These are phyloP conservation scores for Amphibolis antarctica DNA, from an alignment of 106 monocot species.

Conservation along the genomic window DNA sequence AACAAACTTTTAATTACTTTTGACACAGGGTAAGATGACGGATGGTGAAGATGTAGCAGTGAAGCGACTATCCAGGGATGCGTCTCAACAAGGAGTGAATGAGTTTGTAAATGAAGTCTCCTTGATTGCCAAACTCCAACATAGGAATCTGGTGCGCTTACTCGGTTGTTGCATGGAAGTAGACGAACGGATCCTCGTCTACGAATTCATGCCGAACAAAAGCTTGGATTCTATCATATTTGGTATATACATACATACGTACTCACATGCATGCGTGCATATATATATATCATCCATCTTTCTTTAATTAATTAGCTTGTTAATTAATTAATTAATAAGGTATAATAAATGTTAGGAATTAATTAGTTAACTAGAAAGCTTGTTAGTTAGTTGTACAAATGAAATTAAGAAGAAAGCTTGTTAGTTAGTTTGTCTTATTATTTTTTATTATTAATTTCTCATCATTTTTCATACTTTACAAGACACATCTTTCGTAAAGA, in stretches of 20 bases:
- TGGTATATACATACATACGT: too few species aligned
- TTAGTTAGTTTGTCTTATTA: too few species aligned
- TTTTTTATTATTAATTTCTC: too few species aligned
- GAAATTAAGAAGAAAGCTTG: too few species aligned
- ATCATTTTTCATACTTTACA: too few species aligned
- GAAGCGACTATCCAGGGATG: not conserved
- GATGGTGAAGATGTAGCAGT: slow-evolving; percentile 6
- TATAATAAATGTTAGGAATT: too few species aligned
- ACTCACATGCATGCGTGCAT: too few species aligned
- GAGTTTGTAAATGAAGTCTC: slow-evolving; percentile 3
- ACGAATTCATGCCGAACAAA: slow-evolving; percentile 1
- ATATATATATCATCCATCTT: not conserved
- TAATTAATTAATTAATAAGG: too few species aligned
- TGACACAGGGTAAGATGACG: not conserved
- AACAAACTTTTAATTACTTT: not conserved
- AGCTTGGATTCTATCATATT: slow-evolving; percentile 9
- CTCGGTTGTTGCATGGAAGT: slow-evolving; percentile 2
- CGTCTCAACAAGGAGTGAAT: not conserved
- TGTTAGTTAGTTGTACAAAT: too few species aligned
- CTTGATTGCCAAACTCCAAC: slow-evolving; percentile 12
- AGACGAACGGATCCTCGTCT: slow-evolving; percentile 10
- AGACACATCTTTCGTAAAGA: too few species aligned
- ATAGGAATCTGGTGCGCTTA: slow-evolving; percentile 5
- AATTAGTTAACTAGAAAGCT: too few species aligned
- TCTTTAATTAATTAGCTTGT: too few species aligned